Conservation (phyloP, 2,329 filamentous ascomycete species). For the Claviceps fusiformis region DNA sequence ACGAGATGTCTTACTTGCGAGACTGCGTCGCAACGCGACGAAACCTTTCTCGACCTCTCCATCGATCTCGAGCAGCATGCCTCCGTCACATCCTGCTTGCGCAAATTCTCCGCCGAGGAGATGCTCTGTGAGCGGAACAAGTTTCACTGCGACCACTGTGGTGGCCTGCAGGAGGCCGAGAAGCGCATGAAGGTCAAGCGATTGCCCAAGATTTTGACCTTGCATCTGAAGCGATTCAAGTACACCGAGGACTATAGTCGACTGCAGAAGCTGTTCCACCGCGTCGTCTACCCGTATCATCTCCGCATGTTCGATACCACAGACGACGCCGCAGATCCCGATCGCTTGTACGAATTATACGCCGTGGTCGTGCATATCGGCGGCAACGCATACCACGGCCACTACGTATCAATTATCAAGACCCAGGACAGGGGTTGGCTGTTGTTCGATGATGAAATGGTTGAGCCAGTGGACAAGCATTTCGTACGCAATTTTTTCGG, state of each 20-base stretch:
- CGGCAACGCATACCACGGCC: slow-evolving; percentile 89
- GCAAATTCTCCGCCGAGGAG: slow-evolving; percentile 94
- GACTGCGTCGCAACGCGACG: slow-evolving; percentile 85
- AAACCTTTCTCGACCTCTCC: slow-evolving; percentile 89
- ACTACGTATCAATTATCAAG: slow-evolving; percentile 97
- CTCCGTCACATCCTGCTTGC: slow-evolving; percentile 86
- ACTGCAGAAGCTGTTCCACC: slow-evolving; percentile 90
- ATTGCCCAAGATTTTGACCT: slow-evolving; percentile 75
- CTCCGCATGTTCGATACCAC: slow-evolving; percentile 95
- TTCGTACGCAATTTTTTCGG: slow-evolving; percentile 97
- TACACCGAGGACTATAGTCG: slow-evolving; percentile 92
- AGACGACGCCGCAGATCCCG: slow-evolving; percentile 84
- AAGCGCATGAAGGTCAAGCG: slow-evolving; percentile 99
- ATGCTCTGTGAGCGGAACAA: slow-evolving; percentile 98
- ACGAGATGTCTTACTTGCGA: slow-evolving; percentile 95
- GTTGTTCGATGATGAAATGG: slow-evolving; percentile 95
- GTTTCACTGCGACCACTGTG: slow-evolving; percentile 96
- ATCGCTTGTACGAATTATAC: slow-evolving; percentile 90
- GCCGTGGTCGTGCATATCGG: slow-evolving; percentile 96
- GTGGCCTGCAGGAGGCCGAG: slow-evolving; percentile 90
- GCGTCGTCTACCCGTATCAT: slow-evolving; percentile 94
- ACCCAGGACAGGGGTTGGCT: slow-evolving; percentile 93
- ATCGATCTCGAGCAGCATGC: slow-evolving; percentile 93
- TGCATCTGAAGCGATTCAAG: slow-evolving; percentile 95
- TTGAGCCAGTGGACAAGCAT: slow-evolving; percentile 91